Base-by-base conservation (phyloP, 352 stramenopile genomes). In the Globisporangium emineosum region DNA sequence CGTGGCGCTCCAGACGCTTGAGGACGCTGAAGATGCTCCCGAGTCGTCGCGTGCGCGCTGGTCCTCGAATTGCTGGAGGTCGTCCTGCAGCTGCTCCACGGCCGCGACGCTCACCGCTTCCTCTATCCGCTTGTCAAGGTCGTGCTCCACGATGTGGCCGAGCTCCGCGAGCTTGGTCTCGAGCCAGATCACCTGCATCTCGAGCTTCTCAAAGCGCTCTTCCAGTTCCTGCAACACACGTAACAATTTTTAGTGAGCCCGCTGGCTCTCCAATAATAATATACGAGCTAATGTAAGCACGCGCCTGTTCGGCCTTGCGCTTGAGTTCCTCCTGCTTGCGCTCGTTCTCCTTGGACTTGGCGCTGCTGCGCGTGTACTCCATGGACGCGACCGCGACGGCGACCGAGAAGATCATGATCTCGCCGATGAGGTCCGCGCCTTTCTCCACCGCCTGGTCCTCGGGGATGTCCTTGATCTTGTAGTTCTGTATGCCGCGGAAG, bases 371-470 rank as follows among this genome's bases (percentile, higher is more conserved):
- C 71, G 78, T 77, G 69, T 94, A 94, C 71, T 94, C 86, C 42
- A 89, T 81, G 17, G 77, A 86, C 30, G 85, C 85, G 21, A 79
- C 85, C 8, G 65, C 79, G 45, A 94, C 45, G 5, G 85, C 85
- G 27, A 94, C 85, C 1, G 77, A 85, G 69, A 94, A 94, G 60
- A 94, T 92, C 43, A 94, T 73, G 33, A 87, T 45, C 66, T 94
- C 85, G 30, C 85, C 85, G 32, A 94, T 74, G 29, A 94, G 69
- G 37, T 94, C 85, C 1, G 85, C 81, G 17, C 85, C 85, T 52
- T 91, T 83, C 37, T 94, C 85, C 12, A 91, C 83, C 5, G 85
- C 85, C 55, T 94, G 79, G 57, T 94, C 85, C 1, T 69, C 59
- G 13, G 85, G 72, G 19, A 94, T 61, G 5, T 86, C 75, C 70